phyloP scores from a whole-genome alignment of 73 alveolate species.

The Paramecium caudatum region DNA sequence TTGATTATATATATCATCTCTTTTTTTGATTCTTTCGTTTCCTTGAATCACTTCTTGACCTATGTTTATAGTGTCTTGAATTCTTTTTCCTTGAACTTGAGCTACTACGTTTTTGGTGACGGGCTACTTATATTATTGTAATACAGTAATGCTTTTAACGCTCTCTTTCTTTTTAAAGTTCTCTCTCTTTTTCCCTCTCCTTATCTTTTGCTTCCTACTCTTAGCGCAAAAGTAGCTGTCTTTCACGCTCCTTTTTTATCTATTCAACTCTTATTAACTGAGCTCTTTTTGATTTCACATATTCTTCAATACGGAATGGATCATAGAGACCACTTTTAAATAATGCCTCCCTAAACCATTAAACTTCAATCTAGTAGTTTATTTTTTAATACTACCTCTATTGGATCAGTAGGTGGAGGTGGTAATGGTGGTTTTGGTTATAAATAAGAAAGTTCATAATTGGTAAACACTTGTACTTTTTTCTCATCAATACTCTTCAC shows the following conservation, averaged over 20 bases:
- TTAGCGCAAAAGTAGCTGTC: not conserved
- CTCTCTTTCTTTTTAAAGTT: conserved; percentile 2
- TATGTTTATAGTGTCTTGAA: not conserved
- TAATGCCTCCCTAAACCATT: not conserved
- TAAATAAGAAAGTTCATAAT: conserved; percentile 16
- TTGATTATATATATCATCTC: no score
- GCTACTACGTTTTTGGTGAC: not conserved
- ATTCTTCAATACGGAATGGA: conserved; percentile 32
- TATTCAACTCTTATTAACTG: not conserved
- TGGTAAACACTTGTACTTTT: conserved; percentile 31
- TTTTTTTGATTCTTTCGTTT: not conserved
- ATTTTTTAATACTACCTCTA: not conserved
- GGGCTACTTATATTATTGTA: not conserved
- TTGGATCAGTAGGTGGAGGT: not conserved
- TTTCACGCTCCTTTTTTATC: conserved; percentile 25
- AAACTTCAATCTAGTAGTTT: not conserved
- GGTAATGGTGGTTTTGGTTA: conserved; percentile 6
- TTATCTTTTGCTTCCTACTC: conserved; percentile 24
- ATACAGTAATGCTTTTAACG: not conserved
- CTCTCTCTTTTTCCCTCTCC: conserved; percentile 9
- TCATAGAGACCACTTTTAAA: not conserved
- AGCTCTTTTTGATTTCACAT: conserved; percentile 6
- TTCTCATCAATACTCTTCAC: conserved; percentile 24
- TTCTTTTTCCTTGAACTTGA: not conserved
- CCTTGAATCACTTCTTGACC: conserved; percentile 15